Conservation (phyloP, 2,329 filamentous ascomycete species). For the Ascochyta pisi region DNA sequence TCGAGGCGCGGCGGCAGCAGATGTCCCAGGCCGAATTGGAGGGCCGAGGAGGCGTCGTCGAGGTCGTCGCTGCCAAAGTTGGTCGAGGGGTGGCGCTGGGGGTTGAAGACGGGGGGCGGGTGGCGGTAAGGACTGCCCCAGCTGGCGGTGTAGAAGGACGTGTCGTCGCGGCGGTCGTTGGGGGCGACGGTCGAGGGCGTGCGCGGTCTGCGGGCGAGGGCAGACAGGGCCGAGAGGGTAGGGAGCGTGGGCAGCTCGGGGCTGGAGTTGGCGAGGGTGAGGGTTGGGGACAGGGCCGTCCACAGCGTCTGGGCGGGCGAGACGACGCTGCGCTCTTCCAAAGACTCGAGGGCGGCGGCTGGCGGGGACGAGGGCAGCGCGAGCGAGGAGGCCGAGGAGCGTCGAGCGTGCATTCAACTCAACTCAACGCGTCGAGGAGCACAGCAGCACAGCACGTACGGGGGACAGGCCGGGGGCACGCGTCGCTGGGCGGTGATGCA, state of each 20-base stretch:
- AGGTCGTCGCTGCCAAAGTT: conserved; percentile 49
- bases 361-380: conserved; percentile 46
- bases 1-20: conserved; percentile 46
- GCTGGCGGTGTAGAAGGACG: conserved; percentile 73
- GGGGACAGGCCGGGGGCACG: conserved; percentile 7
- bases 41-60: conserved; percentile 45
- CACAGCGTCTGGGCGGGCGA: conserved; percentile 48
- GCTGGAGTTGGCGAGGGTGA: conserved; percentile 51
- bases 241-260: conserved; percentile 51
- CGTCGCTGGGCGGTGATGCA: conserved; percentile 32
- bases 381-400: conserved; percentile 34
- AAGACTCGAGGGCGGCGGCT: conserved; percentile 36
- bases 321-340: conserved; percentile 35
- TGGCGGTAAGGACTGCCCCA: conserved; percentile 91
- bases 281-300: conserved; percentile 50
- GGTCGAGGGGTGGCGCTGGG: conserved; percentile 36
- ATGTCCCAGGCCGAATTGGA: conserved; percentile 50
- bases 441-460: too few species aligned
- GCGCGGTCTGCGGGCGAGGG: conserved; percentile 40
- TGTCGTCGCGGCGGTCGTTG: conserved; percentile 54
- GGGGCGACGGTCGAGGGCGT: conserved; percentile 46
- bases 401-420: conserved; percentile 54
- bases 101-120: conserved; percentile 57
- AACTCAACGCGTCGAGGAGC: conserved; percentile 29
- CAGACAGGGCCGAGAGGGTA: conserved; percentile 32